A percentile compares a stretch with the other conserved stretches of the same genome.
Conservation (phyloP, 228 moss, liverwort and hornwort species). For the Sphagnum magellanicum region DNA sequence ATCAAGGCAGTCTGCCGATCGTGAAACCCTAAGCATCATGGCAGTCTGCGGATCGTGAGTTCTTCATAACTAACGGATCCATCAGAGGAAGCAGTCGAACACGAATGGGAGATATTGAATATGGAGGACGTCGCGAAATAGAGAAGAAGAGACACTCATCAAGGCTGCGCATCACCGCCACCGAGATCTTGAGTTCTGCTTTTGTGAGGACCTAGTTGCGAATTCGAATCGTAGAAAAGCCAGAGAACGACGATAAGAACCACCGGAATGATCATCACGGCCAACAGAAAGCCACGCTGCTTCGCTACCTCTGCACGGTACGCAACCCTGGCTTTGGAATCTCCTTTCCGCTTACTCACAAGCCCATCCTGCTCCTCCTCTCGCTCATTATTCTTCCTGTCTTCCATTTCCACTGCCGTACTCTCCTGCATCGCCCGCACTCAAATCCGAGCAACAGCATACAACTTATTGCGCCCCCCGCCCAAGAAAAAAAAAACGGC, state of each 20-base stretch:
- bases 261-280: slow-evolving; percentile 10
- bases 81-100: too few relatives aligned
- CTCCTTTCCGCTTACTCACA: slow-evolving; percentile 3
- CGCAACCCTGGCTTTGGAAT: slow-evolving; percentile 7
- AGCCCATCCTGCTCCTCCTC: slow-evolving; percentile 7
- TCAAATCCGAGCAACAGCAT: background rate
- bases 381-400: background rate
- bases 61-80: too few relatives aligned
- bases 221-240: slow-evolving; percentile 5
- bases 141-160: too few relatives aligned
- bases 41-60: too few relatives aligned
- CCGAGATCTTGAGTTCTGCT: too few relatives aligned
- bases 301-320: slow-evolving; percentile 10
- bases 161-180: too few relatives aligned
- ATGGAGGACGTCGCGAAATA: too few relatives aligned
- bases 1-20: too few relatives aligned
- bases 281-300: slow-evolving; percentile 8
- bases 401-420: slow-evolving; percentile 5
- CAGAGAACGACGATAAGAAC: slow-evolving; percentile 8
- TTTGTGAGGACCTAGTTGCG: background rate
- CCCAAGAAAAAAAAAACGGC: too few relatives aligned
- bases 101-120: too few relatives aligned
- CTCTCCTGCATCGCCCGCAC: slow-evolving; percentile 5
- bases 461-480: too few relatives aligned
- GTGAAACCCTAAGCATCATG: too few relatives aligned